Conservation (phyloP, 768 basidiomycete species). For the Phlebiopsis flavidoalba region DNA sequence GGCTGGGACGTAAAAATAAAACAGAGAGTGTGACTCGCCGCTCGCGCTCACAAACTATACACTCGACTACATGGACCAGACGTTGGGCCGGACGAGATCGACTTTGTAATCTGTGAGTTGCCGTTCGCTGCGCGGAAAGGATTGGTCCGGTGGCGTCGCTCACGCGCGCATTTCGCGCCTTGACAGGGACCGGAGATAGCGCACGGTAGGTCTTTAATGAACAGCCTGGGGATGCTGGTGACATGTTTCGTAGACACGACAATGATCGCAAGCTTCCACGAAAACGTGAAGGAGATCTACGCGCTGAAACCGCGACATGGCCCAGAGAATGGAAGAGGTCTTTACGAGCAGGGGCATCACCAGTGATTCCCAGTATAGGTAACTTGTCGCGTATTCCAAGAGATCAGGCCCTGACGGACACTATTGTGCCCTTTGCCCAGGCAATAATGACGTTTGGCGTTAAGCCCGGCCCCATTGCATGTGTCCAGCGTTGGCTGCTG, state of each 20-base stretch:
- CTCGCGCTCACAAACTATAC: constrained; percentile 75
- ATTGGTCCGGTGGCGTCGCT: neutral
- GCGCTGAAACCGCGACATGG: constrained; percentile 63
- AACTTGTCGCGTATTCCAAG: constrained; percentile 17
- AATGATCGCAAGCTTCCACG: constrained; percentile 74
- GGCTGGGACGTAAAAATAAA: neutral
- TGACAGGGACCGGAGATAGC: constrained; percentile 72
- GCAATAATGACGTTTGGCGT: constrained; percentile 93
- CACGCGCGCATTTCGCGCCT: neutral
- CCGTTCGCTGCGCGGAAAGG: neutral
- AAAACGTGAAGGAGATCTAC: constrained; percentile 78
- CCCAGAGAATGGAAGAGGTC: constrained; percentile 64
- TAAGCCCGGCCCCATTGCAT: constrained; percentile 33
- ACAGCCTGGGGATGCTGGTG: neutral
- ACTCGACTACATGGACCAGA: constrained; percentile 70
- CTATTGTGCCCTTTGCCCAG: constrained; percentile 29
- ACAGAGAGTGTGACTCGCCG: constrained; percentile 79
- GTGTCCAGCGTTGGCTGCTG: neutral
- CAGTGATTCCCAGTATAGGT: constrained; percentile 80
- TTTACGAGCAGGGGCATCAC: constrained; percentile 67
- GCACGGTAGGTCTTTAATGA: constrained; percentile 42
- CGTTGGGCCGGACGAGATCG: constrained; percentile 82
- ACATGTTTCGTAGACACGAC: constrained; percentile 56
- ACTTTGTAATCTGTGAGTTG: constrained; percentile 79
- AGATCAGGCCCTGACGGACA: neutral